Evolutionary conservation across 2,329 filamentous ascomycete genomes (phyloP), one percentile per base, ranked within the genome.

Genomic region (Fusarium vanettenii): DNA sequence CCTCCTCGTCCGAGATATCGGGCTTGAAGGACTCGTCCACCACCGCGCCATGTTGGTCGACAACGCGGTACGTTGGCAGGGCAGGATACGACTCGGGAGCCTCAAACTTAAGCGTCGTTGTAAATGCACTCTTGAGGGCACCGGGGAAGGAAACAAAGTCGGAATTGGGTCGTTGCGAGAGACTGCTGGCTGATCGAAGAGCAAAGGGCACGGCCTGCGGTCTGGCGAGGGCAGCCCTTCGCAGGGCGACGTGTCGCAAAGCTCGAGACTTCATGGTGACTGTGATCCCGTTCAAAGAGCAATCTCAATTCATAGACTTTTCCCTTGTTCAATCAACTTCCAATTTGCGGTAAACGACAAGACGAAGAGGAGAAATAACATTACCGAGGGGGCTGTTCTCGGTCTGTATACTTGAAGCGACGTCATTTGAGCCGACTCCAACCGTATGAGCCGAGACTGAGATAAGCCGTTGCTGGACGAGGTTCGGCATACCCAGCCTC

Each of bases 71-170:
- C 6, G 97, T 98, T 29, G 95, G 91, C 80, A 99, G 93, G 6
- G 95, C 92, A 37, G 91, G 87, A 78, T 92, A 89, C 62, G 92
- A 90, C 45, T 92, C 89, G 1, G 95, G 94, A 60, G 90, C 89
- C 65, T 94, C 90, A 83, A 98, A 98, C 45, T 89, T 87, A 83
- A 98, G 92, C 0, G 88, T 87, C 74, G 90, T 92, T 6, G 94
- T 97, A 84, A 99, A 99, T 72, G 94, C 94, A 82, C 95, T 98
- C 82, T 98, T 96, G 61, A 98, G 88, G 1, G 97, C 97, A n/a
- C 97, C 97, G 0, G 97, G 97, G 77, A 99, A 99, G n/a, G 89
- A 89, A 22, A 91, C 88, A 75, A 87, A 86, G 60, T 86, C 85
- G 1, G 89, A 87, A 67, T 90, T 87, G 11, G 87, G 89, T 14